These are phyloP conservation scores for Zygosaccharomyces pseudobailii DNA, from an alignment of 1,139 yeast species.

Conservation along the genomic window DNA sequence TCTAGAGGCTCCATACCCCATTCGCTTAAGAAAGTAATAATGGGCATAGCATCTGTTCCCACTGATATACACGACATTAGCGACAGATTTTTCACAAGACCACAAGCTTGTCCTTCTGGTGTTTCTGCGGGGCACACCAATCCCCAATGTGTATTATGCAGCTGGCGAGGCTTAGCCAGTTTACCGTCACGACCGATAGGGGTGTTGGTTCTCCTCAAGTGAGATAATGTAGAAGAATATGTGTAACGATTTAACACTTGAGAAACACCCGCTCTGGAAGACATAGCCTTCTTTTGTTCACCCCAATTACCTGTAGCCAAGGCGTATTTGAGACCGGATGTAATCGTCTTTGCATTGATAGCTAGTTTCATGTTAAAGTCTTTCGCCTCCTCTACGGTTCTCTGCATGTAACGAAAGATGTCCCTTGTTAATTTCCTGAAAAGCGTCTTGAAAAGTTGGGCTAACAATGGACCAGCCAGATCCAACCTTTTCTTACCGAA, in stretches of 20 bases:
- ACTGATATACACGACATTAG: slow-evolving; percentile 97
- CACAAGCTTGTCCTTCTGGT: slow-evolving; percentile 99
- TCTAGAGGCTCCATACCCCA: slow-evolving; percentile 99
- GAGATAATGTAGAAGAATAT: slow-evolving; percentile 93
- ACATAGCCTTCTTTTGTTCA: slow-evolving; percentile 99
- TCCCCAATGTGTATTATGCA: slow-evolving; percentile 99
- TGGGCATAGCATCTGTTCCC: slow-evolving; percentile 96
- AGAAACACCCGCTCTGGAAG: slow-evolving; percentile 98
- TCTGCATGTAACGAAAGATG: slow-evolving; percentile 96
- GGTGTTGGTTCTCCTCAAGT: slow-evolving; percentile 96
- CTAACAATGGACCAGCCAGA: slow-evolving; percentile 95
- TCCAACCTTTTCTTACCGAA: slow-evolving; percentile 97
- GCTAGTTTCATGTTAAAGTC: slow-evolving; percentile 95
- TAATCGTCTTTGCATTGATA: slow-evolving; percentile 93
- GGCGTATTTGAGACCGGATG: slow-evolving; percentile 95
- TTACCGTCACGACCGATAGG: slow-evolving; percentile 99
- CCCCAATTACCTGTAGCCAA: slow-evolving; percentile 99
- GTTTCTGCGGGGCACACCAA: slow-evolving; percentile 99
- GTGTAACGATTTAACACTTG: slow-evolving; percentile 98
- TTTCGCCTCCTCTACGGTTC: slow-evolving; percentile 96
- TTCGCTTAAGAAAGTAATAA: slow-evolving; percentile 87
- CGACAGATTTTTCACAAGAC: slow-evolving; percentile 91
- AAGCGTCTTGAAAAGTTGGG: slow-evolving; percentile 87
- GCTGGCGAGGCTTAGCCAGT: slow-evolving; percentile 95
- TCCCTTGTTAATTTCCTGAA: slow-evolving; percentile 93